These are phyloP conservation scores for Noccaea caerulescens DNA, from an alignment of 345 rosid species.

Conservation along the genomic window DNA sequence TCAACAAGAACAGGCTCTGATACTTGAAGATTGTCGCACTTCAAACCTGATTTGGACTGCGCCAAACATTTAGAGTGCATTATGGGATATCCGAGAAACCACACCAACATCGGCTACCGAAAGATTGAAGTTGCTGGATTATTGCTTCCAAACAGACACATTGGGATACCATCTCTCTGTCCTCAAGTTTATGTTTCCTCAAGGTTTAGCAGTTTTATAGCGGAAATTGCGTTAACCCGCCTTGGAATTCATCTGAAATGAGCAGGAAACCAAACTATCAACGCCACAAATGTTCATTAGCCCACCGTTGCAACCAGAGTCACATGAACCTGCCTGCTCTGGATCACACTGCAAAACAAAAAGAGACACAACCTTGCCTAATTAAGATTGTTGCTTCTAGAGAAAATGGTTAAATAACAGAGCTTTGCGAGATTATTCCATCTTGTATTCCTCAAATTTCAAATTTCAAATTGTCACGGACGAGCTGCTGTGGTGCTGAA, in stretches of 20 bases:
- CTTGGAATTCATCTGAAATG: conserved; percentile 72
- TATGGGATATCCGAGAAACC: conserved; percentile 76
- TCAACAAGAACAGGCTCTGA: conserved; percentile 57
- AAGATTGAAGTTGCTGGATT: conserved; percentile 58
- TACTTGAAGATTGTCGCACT: conserved; percentile 59
- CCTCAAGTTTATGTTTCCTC: conserved; percentile 64
- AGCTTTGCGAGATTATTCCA: too few species aligned
- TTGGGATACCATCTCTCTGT: conserved; percentile 86
- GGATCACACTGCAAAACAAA: conserved; percentile 74
- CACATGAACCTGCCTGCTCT: conserved; percentile 71
- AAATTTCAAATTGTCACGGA: too few species aligned
- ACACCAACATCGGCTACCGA: conserved; percentile 52
- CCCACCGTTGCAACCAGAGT: conserved; percentile 90
- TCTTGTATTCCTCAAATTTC: too few species aligned
- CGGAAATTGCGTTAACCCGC: conserved; percentile 63
- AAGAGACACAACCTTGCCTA: too few species aligned
- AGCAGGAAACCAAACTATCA: conserved; percentile 80
- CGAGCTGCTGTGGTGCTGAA: conserved; percentile 89
- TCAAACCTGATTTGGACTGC: conserved; percentile 81
- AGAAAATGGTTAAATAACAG: too few species aligned
- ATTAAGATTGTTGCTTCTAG: too few species aligned
- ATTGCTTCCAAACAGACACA: conserved; percentile 80
- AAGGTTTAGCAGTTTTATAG: conserved; percentile 75
- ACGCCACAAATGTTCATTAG: conserved; percentile 79
- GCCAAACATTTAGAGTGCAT: conserved; percentile 58